phyloP scores from a whole-genome alignment of 75 land plant genomes.

The Pseudotsuga menziesii region DNA sequence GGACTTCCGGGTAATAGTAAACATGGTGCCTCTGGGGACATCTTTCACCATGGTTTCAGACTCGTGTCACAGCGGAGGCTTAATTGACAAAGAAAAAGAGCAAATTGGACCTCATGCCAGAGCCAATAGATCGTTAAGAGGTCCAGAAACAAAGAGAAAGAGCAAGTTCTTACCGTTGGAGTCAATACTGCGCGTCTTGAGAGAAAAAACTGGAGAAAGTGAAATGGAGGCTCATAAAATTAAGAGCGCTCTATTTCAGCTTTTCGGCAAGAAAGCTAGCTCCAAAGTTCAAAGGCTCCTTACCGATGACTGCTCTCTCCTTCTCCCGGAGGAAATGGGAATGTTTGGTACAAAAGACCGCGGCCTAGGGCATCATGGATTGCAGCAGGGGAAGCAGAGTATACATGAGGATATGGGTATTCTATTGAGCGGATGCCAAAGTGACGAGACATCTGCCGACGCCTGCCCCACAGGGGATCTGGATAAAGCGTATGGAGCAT shows the following conservation, averaged over 20 bases:
- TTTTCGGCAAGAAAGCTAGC: not conserved
- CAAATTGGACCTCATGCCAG: constrained; percentile 55
- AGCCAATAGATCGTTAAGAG: too few species aligned
- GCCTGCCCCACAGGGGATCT: constrained; percentile 57
- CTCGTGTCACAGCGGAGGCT: constrained; percentile 83
- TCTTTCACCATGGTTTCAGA: constrained; percentile 79
- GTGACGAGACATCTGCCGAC: constrained; percentile 84
- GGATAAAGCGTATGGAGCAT: constrained; percentile 66
- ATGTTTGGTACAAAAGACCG: too few species aligned
- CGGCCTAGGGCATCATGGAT: too few species aligned
- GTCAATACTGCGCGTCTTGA: not conserved
- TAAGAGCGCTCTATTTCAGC: not conserved
- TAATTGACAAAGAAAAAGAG: constrained; percentile 72
- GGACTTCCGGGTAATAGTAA: constrained; percentile 68
- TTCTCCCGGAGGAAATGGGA: too few species aligned
- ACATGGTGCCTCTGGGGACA: constrained; percentile 55
- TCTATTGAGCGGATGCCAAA: constrained; percentile 85
- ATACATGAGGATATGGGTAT: constrained; percentile 54
- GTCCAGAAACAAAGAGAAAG: too few species aligned
- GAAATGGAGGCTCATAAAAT: not conserved
- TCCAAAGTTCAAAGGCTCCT: not conserved
- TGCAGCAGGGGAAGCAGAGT: too few species aligned
- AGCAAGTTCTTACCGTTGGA: constrained; percentile 7
- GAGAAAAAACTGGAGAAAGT: constrained; percentile 7
- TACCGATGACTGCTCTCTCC: too few species aligned